phyloP scores from a whole-genome alignment of 2,329 filamentous ascomycete species.

The Ilyonectria robusta region DNA sequence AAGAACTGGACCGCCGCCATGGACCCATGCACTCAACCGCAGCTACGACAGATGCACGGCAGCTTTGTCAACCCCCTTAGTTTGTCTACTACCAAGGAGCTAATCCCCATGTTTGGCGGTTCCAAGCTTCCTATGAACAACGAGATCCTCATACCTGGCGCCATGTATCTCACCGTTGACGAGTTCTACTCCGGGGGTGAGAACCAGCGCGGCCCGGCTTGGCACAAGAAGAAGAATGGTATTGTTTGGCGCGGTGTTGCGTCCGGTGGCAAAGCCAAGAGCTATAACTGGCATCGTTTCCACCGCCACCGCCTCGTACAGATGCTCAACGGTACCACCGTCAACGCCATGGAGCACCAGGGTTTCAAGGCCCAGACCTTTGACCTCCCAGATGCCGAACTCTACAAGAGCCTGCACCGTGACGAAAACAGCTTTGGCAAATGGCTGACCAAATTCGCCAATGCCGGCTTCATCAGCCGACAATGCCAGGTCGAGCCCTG shows the following conservation, averaged over 20 bases:
- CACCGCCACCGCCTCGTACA: constrained; percentile 80
- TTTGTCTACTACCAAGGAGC: constrained; percentile 65
- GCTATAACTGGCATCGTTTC: constrained; percentile 76
- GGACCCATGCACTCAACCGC: constrained; percentile 72
- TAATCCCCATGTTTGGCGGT: constrained; percentile 74
- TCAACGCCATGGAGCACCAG: constrained; percentile 61
- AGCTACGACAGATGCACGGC: constrained; percentile 66
- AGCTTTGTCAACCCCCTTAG: constrained; percentile 69
- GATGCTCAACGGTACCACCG: constrained; percentile 76
- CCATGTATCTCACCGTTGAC: constrained; percentile 74
- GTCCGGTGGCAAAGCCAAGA: constrained; percentile 68
- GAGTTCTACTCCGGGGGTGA: constrained; percentile 71
- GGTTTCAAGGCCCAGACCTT: constrained; percentile 62
- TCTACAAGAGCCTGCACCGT: constrained; percentile 59
- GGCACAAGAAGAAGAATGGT: constrained; percentile 69
- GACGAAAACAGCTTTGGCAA: constrained; percentile 54
- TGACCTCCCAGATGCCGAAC: constrained; percentile 58
- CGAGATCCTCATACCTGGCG: constrained; percentile 75
- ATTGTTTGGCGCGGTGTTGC: constrained; percentile 77
- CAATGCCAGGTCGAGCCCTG: constrained; percentile 58
- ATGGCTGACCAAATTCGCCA: constrained; percentile 58
- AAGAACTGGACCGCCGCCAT: constrained; percentile 71
- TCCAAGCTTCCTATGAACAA: constrained; percentile 75
- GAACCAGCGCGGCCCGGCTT: constrained; percentile 65
- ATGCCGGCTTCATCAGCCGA: constrained; percentile 61